A percentile compares a stretch with the other conserved stretches of the same genome.
These are phyloP conservation scores for Populus tomentosa DNA, from an alignment of 441 rosid genomes.

Conservation along the genomic window DNA sequence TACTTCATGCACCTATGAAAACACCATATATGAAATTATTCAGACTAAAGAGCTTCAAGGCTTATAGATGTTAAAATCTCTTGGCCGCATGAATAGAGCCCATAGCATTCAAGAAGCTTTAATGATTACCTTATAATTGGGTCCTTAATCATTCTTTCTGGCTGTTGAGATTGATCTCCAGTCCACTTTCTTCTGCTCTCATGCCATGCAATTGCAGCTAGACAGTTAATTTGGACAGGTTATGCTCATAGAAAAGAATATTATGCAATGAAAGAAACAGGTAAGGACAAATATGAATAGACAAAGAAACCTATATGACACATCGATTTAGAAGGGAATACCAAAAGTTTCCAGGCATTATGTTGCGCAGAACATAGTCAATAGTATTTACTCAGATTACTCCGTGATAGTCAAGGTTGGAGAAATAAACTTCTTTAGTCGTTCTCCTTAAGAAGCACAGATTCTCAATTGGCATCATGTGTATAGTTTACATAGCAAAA, in stretches of 20 bases:
- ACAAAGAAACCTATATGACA: neutral
- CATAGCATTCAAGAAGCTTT: constrained; percentile 1
- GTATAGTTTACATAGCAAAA: neutral
- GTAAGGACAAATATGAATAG: neutral
- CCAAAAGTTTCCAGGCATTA: neutral
- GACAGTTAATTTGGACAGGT: constrained; percentile 14
- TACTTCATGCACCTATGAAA: neutral
- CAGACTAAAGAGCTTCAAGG: neutral
- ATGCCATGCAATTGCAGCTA: constrained; percentile 71
- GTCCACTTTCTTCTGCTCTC: constrained; percentile 78
- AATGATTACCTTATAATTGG: constrained; percentile 66
- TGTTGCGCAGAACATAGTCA: neutral
- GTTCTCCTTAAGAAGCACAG: neutral
- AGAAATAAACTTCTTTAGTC: neutral
- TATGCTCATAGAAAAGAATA: constrained; percentile 7
- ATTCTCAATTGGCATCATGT: neutral
- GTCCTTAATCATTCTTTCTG: constrained; percentile 45
- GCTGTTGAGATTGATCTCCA: constrained; percentile 52
- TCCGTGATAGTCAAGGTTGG: neutral
- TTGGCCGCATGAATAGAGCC: neutral
- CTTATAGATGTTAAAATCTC: neutral
- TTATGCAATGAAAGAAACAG: neutral
- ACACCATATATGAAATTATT: neutral
- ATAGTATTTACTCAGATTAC: neutral
- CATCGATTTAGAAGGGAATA: neutral